Percentiles rank a stretch among this genome's conserved stretches.
phyloP scores from a whole-genome alignment of 176 grass and related monocot genomes.

The Zoysia japonica region DNA sequence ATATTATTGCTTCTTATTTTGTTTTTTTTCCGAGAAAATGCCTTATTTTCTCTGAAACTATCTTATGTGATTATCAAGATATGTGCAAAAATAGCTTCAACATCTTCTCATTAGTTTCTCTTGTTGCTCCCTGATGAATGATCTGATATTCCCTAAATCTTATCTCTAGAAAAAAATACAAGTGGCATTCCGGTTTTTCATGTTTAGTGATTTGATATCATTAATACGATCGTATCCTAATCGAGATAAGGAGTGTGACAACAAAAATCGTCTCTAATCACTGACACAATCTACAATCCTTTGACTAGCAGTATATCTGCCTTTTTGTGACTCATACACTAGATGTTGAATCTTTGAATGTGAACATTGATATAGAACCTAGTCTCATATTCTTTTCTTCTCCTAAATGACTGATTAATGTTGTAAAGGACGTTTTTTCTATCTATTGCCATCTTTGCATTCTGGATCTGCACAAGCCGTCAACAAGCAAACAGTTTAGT shows the following conservation, averaged over 20 bases:
- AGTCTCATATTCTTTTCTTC: background rate
- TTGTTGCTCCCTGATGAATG: constrained; percentile 13
- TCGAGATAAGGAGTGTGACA: constrained; percentile 1
- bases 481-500: constrained; percentile 8
- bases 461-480: constrained; percentile 8
- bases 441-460: constrained; percentile 13
- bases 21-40: background rate
- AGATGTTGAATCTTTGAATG: constrained; percentile 24
- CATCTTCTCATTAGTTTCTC: constrained; percentile 27
- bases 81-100: constrained; percentile 36
- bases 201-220: constrained; percentile 18
- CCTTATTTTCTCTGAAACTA: constrained; percentile 36
- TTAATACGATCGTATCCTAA: constrained; percentile 6
- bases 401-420: constrained; percentile 15
- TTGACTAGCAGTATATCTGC: constrained; percentile 10
- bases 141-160: constrained; percentile 26
- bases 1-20: constrained; percentile 41
- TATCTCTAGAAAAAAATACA: constrained; percentile 24
- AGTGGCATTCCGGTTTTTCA: constrained; percentile 6
- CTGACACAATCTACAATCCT: constrained; percentile 12
- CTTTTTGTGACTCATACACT: constrained; percentile 25
- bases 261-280: constrained; percentile 11
- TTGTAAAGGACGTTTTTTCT: constrained; percentile 3
- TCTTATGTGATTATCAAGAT: constrained; percentile 31
- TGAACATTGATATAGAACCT: constrained; percentile 5